Conservation (phyloP, 177 flowering plant species). For the Vitis hybrid region DNA sequence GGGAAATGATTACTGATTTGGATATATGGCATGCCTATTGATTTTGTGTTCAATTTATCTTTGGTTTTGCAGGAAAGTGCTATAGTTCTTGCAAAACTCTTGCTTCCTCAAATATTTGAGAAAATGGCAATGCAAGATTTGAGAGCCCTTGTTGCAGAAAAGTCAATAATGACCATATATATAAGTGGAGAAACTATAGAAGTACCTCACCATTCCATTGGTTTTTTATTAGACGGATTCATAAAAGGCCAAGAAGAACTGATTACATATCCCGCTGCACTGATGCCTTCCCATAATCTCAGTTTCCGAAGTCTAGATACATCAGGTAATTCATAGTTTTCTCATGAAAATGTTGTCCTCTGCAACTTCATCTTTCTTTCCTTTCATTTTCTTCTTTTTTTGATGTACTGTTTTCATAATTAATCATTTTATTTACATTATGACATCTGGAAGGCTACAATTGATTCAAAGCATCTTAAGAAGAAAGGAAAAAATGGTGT, state of each 20-base stretch:
- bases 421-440: too few relatives aligned
- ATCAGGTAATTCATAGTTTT: slow-evolving; percentile 45
- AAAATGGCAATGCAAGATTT: slow-evolving; percentile 75
- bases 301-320: slow-evolving; percentile 40
- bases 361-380: not conserved
- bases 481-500: too few relatives aligned
- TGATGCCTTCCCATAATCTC: slow-evolving; percentile 53
- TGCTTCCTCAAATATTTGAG: slow-evolving; percentile 86
- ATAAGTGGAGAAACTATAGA: slow-evolving; percentile 74
- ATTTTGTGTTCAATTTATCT: not conserved
- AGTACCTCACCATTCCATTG: slow-evolving; percentile 59
- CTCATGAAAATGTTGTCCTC: not conserved
- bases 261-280: slow-evolving; percentile 67
- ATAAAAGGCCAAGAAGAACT: slow-evolving; percentile 61
- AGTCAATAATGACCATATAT: slow-evolving; percentile 63
- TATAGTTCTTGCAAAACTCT: slow-evolving; percentile 65
- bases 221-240: slow-evolving; percentile 77
- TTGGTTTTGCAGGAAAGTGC: slow-evolving; percentile 68
- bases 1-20: too few relatives aligned
- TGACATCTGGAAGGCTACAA: too few relatives aligned
- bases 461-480: too few relatives aligned
- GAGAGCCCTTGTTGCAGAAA: slow-evolving; percentile 69
- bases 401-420: not conserved
- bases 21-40: too few relatives aligned
- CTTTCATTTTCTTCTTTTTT: not conserved